Percentiles rank a stretch among this genome's conserved stretches.
Evolutionary conservation across 345 rosid species (phyloP).

Genomic region (Arabidopsis suecica): DNA sequence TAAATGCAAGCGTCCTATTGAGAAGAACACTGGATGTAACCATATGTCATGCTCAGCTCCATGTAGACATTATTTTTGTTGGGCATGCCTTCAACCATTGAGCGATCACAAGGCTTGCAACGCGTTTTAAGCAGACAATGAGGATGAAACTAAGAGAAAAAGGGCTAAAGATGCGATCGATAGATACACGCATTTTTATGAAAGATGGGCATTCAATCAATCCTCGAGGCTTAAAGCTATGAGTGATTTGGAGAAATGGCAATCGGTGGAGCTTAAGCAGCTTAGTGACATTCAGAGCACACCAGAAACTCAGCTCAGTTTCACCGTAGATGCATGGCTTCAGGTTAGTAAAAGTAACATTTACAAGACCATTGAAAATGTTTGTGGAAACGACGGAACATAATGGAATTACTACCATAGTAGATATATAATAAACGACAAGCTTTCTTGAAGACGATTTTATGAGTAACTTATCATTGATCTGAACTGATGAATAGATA

Average conservation of each 20-base stretch:
- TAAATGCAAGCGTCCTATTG: constrained; percentile 38
- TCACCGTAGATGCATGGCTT: constrained; percentile 82
- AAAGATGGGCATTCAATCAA: constrained; percentile 37
- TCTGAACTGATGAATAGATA: not conserved
- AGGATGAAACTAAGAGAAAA: not conserved
- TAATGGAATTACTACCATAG: not conserved
- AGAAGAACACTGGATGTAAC: constrained; percentile 40
- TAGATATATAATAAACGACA: not conserved
- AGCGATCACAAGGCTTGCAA: not conserved
- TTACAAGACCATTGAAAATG: not conserved
- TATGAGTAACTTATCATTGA: not conserved
- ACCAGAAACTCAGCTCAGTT: constrained; percentile 72
- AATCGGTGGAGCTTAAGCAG: constrained; percentile 49
- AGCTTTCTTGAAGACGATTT: not conserved
- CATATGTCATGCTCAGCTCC: constrained; percentile 38
- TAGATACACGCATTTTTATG: constrained; percentile 37
- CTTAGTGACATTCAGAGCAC: constrained; percentile 61
- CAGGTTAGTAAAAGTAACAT: constrained; percentile 48
- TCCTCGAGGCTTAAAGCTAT: constrained; percentile 28
- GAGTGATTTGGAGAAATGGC: constrained; percentile 23
- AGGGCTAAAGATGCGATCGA: not conserved
- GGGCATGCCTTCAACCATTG: constrained; percentile 20
- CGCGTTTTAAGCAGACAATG: not conserved
- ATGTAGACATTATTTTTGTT: constrained; percentile 28
- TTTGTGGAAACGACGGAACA: not conserved